Evolutionary conservation across 768 basidiomycete species (phyloP), one percentile per base, ranked within the genome.

Genomic region (Kwoniella pini): DNA sequence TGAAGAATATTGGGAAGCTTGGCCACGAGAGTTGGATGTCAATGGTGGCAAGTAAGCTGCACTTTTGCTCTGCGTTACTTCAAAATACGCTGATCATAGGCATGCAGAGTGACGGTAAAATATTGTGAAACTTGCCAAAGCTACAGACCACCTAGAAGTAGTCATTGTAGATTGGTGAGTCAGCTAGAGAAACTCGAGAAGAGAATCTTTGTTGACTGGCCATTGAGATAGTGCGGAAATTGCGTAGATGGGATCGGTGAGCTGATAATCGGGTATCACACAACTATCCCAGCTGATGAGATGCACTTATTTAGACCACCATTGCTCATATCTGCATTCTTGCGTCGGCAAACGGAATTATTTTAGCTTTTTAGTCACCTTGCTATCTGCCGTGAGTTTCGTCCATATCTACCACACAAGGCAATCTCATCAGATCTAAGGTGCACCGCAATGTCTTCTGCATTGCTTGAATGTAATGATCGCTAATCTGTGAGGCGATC

Each of bases 201-300:
- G 27, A 15, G n/a, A 30, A 31, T 28, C 22, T 45, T 28, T 19
- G 33, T 31, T 31, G 31, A 51, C 17, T 22, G 44, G 62, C 57
- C 62, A 31, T 56, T 31, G 33, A 6, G 40, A 1, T 67, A 94
- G 89, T 99, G 95, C 75, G 91, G 96, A 69, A 98, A 98, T 74
- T 99, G 95, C 72, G 91, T 97, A 15, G 94, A 97, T 66, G 87
- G 88, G 10, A 97, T 94, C 66, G 93, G 95, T 76, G 90, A 94
- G 73, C 91, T 91, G 73, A 90, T 88, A 5, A 17, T 42, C 9
- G n/a, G 12, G 19, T 11, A 9, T 42, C 40, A 17, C 7, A 11
- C 6, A 42, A 17, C 9, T 5, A 12, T 13, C n/a, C 19, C 46
- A 46, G 36, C 19, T 42, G 52, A 54, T 22, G 22, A 24, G 19